Base-by-base conservation (phyloP, 1,284 basidiomycete species). In the Ustilago shanxiensis region DNA sequence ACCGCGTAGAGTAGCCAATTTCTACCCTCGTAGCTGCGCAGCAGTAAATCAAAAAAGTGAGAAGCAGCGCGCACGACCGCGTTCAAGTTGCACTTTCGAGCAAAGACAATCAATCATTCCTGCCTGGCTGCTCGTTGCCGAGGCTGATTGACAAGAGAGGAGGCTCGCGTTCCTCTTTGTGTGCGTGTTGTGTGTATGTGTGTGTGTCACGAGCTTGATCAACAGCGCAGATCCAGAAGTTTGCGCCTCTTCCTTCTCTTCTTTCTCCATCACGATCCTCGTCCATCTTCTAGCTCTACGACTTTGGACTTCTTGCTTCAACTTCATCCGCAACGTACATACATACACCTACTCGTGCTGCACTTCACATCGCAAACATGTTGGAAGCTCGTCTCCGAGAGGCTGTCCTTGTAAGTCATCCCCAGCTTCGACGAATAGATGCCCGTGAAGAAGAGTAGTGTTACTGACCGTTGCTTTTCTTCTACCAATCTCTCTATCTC, bases 371-470 rank as follows among this genome's bases (percentile, higher is more conserved):
- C 24, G 39, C 35, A 63, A 77, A 14, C 58, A 83, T 83, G 81
- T 76, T 83, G 61, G 81, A 83, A 80, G 81, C 81, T 45, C 77
- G 81, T 61, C 72, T 83, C 49, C 65, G 56, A 18, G 77, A 81
- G 55, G 81, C 81, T 45, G 71, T 75, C 31, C 72, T 80, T 37
- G 80, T 82, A 71, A 66, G 80, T 74, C 39, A 3, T 14, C 14
- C 31, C 31, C 31, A 6, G 31, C 5, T n/a, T 33, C 31, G 11
- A 26, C 39, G 5, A 33, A 28, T 45, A 6, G 39, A 37, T 11
- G 18, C 20, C 10, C 33, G 4, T 14, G 24, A 44, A 28, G 22
- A 29, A 28, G 31, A 39, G 26, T n/a, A 82, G 79, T 77, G 47
- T 24, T 9, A 26, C 47, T 49, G 24, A 49, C 47, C 10, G 1